Base-by-base conservation (phyloP, 2,329 filamentous ascomycete genomes). In the Aphanoascus verrucosus region DNA sequence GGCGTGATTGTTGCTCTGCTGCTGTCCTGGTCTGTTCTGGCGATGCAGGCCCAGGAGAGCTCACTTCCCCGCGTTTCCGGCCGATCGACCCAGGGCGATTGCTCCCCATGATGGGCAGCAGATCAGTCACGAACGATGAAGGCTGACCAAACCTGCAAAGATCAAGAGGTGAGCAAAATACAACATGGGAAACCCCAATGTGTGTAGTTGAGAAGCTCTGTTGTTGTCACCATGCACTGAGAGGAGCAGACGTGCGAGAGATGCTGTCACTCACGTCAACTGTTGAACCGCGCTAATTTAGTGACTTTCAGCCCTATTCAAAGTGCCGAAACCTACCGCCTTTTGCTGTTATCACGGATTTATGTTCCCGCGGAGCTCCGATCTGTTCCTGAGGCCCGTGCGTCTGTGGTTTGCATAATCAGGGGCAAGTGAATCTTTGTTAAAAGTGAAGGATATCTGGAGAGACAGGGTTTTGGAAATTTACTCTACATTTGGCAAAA, bases 1-100 rank as follows among this genome's bases (percentile, higher is more conserved):
- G 68, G 40, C 69, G 69, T 54, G 56, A 60, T 58, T 63, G 61
- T 59, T 63, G 64, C 54, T 68, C 64, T 51, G 38, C 64, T 51
- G 38, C 37, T 43, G 53, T n/a, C 12, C n/a, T 35, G 42, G 44
- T 35, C 15, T 41, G 43, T 17, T 53, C 49, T 34, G 55, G 55
- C 12, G 62, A 63, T n/a, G 55, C 46, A 28, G 62, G 57, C 19
- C 44, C 54, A 55, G 59, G 57, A 15, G 57, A 51, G 32, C 57
- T 57, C 20, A 58, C 60, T 48, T 58, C 59, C 37, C 57, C 55
- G 41, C 56, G 57, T 44, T 54, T 51, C 40, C 60, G 59, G 49
- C 41, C 38, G 23, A 28, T 32, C 15, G 43, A 42, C 12, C 37
- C 37, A 15, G 34, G 34, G 37, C 51, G 51, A 53, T 28, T 43